Base-by-base conservation (phyloP, 495 filamentous ascomycete species). In the Aspergillus bridgeri region DNA sequence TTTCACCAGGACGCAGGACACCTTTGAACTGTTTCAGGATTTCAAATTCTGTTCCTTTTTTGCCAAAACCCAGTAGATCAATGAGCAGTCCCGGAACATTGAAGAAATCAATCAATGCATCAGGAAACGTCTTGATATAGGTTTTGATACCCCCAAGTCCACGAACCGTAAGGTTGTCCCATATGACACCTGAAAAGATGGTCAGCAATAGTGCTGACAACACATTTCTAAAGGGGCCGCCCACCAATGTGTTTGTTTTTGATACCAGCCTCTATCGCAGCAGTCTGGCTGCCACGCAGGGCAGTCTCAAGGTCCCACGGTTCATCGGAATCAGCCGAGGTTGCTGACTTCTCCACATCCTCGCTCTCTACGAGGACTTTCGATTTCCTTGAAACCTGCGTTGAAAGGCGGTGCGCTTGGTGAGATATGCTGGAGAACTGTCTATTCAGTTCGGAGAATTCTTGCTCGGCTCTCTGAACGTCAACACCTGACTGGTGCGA, bases 81-180 rank as follows among this genome's bases (percentile, higher is more conserved):
- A 76, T 80, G 51, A 80, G 57, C 3, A 84, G 87, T 3, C 80
- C 83, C 54, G 84, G 78, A 50, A 87, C 70, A 63, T 91, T 87
- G 73, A 92, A 83, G 62, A 94, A 94, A 52, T 85, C 81, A 51
- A 87, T 72, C 42, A 96, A 87, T 6, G 89, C 87, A 66, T 90
- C 86, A 0, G 91, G 91, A 65, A 94, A 95, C 1, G 90, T 94
- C 55, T 87, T 84, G 53, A 93, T 89, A 54, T 81, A 88, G 65
- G 88, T 91, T 64, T 86, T 87, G 27, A 82, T 78, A 13, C 89
- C 89, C 13, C 89, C 88, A 51, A 89, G 82, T 19, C 91, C 91
- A 65, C 83, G 85, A 27, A 94, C 90, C 0, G 89, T 89, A 43
- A 96, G 73, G 27, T 82, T 79, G 46, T 92, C 82, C 89, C 89